Base-by-base conservation (phyloP, 805 yeast genomes). In the Kodamaea laetipori region DNA sequence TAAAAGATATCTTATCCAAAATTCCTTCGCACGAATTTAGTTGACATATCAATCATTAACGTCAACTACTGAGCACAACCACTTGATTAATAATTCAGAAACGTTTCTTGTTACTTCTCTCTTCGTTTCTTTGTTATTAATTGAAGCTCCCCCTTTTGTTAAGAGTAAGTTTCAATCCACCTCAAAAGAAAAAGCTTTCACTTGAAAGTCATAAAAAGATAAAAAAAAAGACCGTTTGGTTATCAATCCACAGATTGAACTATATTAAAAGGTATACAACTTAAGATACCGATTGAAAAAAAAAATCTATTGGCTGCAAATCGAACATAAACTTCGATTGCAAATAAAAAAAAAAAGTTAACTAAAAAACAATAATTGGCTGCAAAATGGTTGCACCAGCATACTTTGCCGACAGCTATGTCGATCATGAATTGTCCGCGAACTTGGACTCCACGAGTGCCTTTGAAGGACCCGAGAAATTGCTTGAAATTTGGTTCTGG, bases 401-500 rank as follows among this genome's bases (percentile, higher is more conserved):
- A 35, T 66, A 63, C 56, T 33, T 46, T 41, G 67, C 69, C 44
- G 77, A 73, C 54, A 60, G 76, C 15, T 81, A 74, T 58, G 81
- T 89, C 55, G 90, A 90, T 64, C 92, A 85, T 63, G 87, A 84
- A 48, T 71, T 87, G 39, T 84, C 95, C n/a, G 82, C 81, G 35
- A 76, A 78, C 47, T 71, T 90, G 50, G 97, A 90, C 67, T 90
- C 97, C 13, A 76, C 95, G 10, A 85, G 81, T 58, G 96, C 97
- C 2, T 92, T 92, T 61, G 98, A 92, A 71, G 98, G 99, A 5
- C 98, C 99, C 24, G 98, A 92, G 65, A 94, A 92, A 65, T 73
- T 92, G 45, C 72, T 94, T 32, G 97, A 92, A 62, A 73, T 92
- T 46, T 90, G 97, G 97, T 82, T 90, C 60, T 81, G 82, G 54